Evolutionary conservation across 192 early-diverging fungal genomes (phyloP).

Genomic region (Chytriomyces hyalinus): DNA sequence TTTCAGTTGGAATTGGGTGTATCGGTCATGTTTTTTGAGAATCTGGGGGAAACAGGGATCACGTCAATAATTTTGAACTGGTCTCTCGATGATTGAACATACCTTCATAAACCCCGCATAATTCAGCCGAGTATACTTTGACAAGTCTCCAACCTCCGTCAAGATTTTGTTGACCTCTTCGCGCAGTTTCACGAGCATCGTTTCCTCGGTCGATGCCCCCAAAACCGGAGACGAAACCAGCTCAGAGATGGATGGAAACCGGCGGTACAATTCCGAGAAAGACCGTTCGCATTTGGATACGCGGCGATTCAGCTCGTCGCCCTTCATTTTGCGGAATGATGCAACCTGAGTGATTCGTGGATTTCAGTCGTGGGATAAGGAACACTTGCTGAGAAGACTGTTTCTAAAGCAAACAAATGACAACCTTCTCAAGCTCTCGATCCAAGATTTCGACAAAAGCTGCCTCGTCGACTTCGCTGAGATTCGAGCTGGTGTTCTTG

Average conservation of each 20-base stretch:
- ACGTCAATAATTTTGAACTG: background rate
- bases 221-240: constrained; percentile 14
- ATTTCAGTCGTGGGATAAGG: background rate
- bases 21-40: constrained; percentile 99
- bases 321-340: constrained; percentile 58
- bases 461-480: constrained; percentile 84
- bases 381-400: too few species aligned
- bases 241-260: constrained; percentile 29
- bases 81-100: background rate
- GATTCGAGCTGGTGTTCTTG: constrained; percentile 66
- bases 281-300: constrained; percentile 52
- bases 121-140: constrained; percentile 56
- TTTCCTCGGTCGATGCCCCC: constrained; percentile 20
- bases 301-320: constrained; percentile 57
- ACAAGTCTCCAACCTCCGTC: constrained; percentile 54
- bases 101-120: constrained; percentile 56
- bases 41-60: constrained; percentile 51
- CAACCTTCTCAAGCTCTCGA: constrained; percentile 86
- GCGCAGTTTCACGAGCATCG: constrained; percentile 28
- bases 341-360: constrained; percentile 40
- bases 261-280: constrained; percentile 36
- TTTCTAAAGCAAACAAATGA: background rate
- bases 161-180: constrained; percentile 49
- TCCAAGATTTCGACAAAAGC: constrained; percentile 86
- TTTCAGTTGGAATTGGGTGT: constrained; percentile 79